Percentiles rank a stretch among this genome's conserved stretches.
Evolutionary conservation across 2,329 filamentous ascomycete species (phyloP).

Genomic region (Fusarium sp.): DNA sequence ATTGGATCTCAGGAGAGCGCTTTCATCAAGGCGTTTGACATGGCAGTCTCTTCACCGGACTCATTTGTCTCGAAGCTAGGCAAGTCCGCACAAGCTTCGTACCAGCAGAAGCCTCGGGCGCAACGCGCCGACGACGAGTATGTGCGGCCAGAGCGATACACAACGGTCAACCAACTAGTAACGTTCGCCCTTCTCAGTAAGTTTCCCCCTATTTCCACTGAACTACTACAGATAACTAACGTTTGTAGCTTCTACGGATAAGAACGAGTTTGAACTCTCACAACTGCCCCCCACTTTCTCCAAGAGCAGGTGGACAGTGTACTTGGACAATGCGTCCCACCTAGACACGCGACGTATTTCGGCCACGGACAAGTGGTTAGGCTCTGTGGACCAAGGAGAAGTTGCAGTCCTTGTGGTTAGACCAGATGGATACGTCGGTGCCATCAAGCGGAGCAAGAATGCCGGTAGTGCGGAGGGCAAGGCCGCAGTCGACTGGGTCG

Average conservation of each 20-base stretch:
- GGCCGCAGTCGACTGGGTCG: slow-evolving; percentile 67
- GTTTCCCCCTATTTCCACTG: slow-evolving; percentile 43
- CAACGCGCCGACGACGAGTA: slow-evolving; percentile 75
- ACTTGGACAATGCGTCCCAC: slow-evolving; percentile 75
- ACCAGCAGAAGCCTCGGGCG: slow-evolving; percentile 70
- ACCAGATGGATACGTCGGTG: slow-evolving; percentile 81
- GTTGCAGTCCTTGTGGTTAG: slow-evolving; percentile 77
- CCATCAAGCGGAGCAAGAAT: slow-evolving; percentile 68
- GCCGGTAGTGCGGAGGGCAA: slow-evolving; percentile 64
- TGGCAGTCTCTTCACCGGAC: slow-evolving; percentile 63
- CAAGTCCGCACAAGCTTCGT: slow-evolving; percentile 71
- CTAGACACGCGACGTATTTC: slow-evolving; percentile 65
- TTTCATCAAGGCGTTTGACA: slow-evolving; percentile 73
- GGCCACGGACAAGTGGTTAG: slow-evolving; percentile 79
- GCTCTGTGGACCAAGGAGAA: slow-evolving; percentile 67
- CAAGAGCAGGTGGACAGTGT: slow-evolving; percentile 78
- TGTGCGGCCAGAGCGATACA: slow-evolving; percentile 78
- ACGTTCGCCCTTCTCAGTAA: slow-evolving; percentile 78
- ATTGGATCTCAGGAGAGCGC: slow-evolving; percentile 59
- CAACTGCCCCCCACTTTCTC: slow-evolving; percentile 74
- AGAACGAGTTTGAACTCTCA: slow-evolving; percentile 74
- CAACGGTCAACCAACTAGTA: slow-evolving; percentile 74
- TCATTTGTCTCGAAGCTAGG: slow-evolving; percentile 73
- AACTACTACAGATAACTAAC: slow-evolving; percentile 21
- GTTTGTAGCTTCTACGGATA: slow-evolving; percentile 69